Percentiles rank a stretch among this genome's conserved stretches.
These are phyloP conservation scores for Aspergillus affinis DNA, from an alignment of 495 filamentous ascomycete species.

Conservation along the genomic window DNA sequence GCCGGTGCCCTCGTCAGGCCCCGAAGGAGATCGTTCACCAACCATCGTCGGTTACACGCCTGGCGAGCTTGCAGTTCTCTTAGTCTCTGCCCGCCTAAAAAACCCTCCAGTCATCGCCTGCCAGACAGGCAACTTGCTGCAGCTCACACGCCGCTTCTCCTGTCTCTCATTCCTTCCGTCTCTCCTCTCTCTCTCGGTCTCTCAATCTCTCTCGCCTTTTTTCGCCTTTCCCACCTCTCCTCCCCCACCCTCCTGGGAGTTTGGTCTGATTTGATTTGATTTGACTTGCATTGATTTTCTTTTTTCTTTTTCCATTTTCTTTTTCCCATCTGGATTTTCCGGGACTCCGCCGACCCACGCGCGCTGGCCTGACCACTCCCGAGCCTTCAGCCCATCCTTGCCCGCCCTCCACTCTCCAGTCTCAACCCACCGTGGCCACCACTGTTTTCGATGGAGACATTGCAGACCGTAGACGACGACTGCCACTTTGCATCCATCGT, in stretches of 20 bases:
- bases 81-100: not conserved
- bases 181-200: conserved; percentile 15
- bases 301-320: not conserved
- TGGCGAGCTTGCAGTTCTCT: not conserved
- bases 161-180: conserved; percentile 9
- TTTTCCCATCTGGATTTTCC: not conserved
- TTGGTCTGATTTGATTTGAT: not conserved
- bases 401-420: conserved; percentile 7
- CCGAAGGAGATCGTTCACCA: not conserved
- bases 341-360: conserved; percentile 3
- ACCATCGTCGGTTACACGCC: conserved; percentile 23
- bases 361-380: conserved; percentile 11
- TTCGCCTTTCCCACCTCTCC: conserved; percentile 6
- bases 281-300: not conserved
- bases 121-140: conserved; percentile 20
- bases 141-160: conserved; percentile 15
- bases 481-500: conserved; percentile 20
- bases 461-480: conserved; percentile 24
- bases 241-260: not conserved
- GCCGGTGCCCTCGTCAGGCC: not conserved
- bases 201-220: conserved; percentile 5
- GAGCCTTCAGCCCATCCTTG: conserved; percentile 13
- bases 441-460: conserved; percentile 29
- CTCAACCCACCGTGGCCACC: not conserved
- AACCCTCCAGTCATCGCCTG: conserved; percentile 27